Evolutionary conservation across 306 rosid genomes (phyloP), one percentile per base, ranked within the genome.

Genomic region (Arachis stenosperma): DNA sequence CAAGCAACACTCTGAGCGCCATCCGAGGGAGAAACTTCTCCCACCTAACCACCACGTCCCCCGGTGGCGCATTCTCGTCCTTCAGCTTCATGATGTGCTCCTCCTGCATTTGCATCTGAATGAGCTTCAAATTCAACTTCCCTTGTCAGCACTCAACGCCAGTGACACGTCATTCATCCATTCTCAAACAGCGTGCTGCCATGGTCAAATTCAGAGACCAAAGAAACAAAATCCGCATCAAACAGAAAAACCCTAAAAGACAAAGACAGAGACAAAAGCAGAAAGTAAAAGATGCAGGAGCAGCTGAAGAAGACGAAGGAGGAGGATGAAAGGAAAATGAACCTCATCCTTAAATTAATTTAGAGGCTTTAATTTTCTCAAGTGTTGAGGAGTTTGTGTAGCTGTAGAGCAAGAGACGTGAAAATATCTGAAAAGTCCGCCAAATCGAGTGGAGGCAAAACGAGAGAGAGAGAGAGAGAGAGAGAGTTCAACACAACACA

Each of bases 1-100:
- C 90, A 50, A 88, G 86, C 48, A 92, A 79, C 11, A 89, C 88
- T 39, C 83, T 76, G 1, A 85, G 83, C 60, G 51, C 72, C 44
- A 76, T 73, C 5, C 75, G 74, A 13, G 88, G 94, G 6, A 87
- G 73, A 82, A 81, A 60, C 48, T 42, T 81, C 39, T 78, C 86
- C 84, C 83, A 81, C 30, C 74, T 70, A 22, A 84, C 84, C 46
- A 52, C 58, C n/a, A 44, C 9, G 7, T 50, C 65, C 75, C 69
- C 83, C 3, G 39, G 48, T 0, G 50, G 22, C 33, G 12, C 70
- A 65, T 75, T 81, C 56, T 51, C 42, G 36, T 66, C 40, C 69
- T 56, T 65, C 71, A 8, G 69, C 48, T 2, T 53, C 66, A 43
- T 71, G 15, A 44, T 63, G 67, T 41, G 40, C 69, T 69, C 53